Base-by-base conservation (phyloP, 78 protist genomes). In the Dictyostelium firmibasis region DNA sequence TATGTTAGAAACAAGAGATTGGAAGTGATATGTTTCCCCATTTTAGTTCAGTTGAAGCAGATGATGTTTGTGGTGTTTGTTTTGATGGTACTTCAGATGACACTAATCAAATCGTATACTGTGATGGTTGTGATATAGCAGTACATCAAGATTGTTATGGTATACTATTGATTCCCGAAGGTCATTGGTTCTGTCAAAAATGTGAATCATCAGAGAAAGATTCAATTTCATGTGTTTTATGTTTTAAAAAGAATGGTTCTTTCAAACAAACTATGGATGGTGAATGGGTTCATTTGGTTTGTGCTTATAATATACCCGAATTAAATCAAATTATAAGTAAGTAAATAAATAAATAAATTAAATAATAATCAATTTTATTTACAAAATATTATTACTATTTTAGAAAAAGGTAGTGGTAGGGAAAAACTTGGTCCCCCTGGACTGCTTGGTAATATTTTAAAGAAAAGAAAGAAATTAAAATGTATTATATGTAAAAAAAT, bases 111-210 rank as follows among this genome's bases (percentile, higher is more conserved):
- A 96, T 96, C 74, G 97, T 96, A 23, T 96, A 84, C 82, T 96
- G 97, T 47, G 97, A 96, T 83, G 97, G 96, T 29, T 96, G 97
- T 44, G 96, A 96, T 23, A 92, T 96, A 44, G 96, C 97, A 16
- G 97, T 92, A 4, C 97, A 96, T 36, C 97, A 96, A 69, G 97
- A 91, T 36, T 96, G 97, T 27, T 96, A 96, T 84, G 96, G 97
- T 36, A 92, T 96, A 35, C 9, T 25, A n/a, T 47, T 86, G 29
- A 96, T 96, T 20, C 97, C 97, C 8, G 96, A 96, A 29, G 97
- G 96, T 36, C 88, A 85, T 41, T 96, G 97, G 97, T 87, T 87
- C 35, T 96, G 97, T 82, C 97, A 86, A 38, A 74, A 83, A 5
- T 96, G 97, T 74, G 94, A 96, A 69, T 85, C 95, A 23, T 62